These are phyloP conservation scores for Salinomyces thailandicus DNA, from an alignment of 2,329 filamentous ascomycete genomes.

Conservation along the genomic window DNA sequence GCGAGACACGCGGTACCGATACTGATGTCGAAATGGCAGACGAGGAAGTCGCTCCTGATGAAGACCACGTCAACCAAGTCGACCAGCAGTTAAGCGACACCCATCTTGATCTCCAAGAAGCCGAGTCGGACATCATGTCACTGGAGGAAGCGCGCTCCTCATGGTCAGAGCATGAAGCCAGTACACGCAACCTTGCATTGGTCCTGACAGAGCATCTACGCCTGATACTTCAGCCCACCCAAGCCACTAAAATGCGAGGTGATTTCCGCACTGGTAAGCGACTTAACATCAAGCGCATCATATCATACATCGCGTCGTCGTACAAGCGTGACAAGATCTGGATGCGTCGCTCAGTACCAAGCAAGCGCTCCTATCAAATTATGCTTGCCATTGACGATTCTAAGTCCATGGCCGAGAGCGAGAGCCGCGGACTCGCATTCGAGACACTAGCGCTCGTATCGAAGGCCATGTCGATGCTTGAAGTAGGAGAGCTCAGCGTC, in stretches of 20 bases:
- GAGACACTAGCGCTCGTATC: constrained; percentile 90
- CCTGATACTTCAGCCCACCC: constrained; percentile 85
- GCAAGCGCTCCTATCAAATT: constrained; percentile 92
- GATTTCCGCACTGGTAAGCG: constrained; percentile 96
- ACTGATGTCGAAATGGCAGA: constrained; percentile 33
- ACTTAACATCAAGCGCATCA: constrained; percentile 98
- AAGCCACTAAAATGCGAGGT: constrained; percentile 90
- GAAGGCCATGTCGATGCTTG: constrained; percentile 78
- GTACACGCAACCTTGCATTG: constrained; percentile 76
- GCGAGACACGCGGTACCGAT: constrained; percentile 33
- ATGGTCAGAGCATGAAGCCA: constrained; percentile 76
- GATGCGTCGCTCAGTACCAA: constrained; percentile 88
- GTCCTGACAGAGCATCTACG: constrained; percentile 89
- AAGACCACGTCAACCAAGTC: constrained; percentile 32
- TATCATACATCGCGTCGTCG: constrained; percentile 94
- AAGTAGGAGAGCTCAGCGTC: constrained; percentile 86
- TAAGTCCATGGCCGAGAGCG: constrained; percentile 79
- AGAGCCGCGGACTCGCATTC: constrained; percentile 70
- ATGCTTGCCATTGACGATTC: constrained; percentile 95
- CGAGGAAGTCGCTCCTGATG: constrained; percentile 25
- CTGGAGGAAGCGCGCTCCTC: constrained; percentile 55
- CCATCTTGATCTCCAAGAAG: constrained; percentile 43
- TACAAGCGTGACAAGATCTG: constrained; percentile 99
- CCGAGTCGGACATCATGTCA: constrained; percentile 10
- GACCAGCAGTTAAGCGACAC: constrained; percentile 60